Evolutionary conservation across 2,329 filamentous ascomycete species (phyloP).

Genomic region (Trichophyton mentagrophytes): DNA sequence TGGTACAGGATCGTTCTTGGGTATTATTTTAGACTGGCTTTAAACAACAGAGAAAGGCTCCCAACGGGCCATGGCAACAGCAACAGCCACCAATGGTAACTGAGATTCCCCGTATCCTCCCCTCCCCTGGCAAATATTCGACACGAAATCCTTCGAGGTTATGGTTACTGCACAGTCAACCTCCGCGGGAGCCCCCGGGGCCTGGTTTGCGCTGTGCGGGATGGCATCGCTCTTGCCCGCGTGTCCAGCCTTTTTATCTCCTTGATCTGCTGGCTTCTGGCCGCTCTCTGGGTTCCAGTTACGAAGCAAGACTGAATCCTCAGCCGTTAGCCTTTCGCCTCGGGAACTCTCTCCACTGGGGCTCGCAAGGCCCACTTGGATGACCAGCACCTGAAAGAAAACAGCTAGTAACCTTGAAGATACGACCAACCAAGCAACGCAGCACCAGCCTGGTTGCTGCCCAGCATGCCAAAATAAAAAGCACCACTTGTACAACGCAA

Average conservation of each 20-base stretch:
- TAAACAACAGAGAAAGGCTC: background rate
- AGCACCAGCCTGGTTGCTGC: background rate
- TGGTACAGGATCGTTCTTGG: background rate
- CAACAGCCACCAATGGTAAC: background rate
- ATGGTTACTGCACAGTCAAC: background rate
- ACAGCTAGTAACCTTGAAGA: slow-evolving; percentile 1
- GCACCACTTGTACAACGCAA: background rate
- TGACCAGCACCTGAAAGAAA: background rate
- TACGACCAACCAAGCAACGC: background rate
- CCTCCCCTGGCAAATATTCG: background rate
- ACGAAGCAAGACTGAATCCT: background rate
- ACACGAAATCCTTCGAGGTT: background rate
- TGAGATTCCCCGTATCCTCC: background rate
- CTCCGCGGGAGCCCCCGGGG: background rate
- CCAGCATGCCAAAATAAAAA: slow-evolving; percentile 2
- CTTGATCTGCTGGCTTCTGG: background rate
- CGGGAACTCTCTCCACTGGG: slow-evolving; percentile 1
- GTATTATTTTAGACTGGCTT: background rate
- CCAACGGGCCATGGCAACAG: background rate
- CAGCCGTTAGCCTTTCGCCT: slow-evolving; percentile 2
- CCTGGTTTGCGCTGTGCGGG: background rate
- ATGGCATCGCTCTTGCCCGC: background rate
- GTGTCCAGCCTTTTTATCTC: background rate
- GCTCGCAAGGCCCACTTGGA: background rate
- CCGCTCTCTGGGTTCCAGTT: background rate